A percentile compares a stretch with the other conserved stretches of the same genome.
phyloP scores from a whole-genome alignment of 805 yeast species.

The Candida methanosorbosa region DNA sequence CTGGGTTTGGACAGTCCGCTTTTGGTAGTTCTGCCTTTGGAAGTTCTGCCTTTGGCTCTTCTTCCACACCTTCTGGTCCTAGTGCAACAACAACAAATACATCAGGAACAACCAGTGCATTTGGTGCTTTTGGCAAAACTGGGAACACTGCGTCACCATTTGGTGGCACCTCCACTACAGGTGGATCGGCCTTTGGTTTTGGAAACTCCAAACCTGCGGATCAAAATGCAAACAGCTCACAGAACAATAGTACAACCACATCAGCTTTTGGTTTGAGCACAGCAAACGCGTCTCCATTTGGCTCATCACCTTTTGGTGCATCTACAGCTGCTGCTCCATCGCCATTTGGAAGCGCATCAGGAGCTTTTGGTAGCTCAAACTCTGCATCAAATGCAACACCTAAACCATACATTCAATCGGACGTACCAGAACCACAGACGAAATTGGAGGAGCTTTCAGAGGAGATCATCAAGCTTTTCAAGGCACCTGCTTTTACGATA shows the following conservation, averaged over 20 bases:
- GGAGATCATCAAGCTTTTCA: conserved; percentile 37
- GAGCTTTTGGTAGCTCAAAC: conserved; percentile 4
- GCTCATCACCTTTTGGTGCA: too few species aligned
- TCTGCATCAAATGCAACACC: conserved; percentile 4
- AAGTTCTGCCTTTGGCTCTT: conserved; percentile 3
- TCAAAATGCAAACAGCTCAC: too few species aligned
- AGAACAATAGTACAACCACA: too few species aligned
- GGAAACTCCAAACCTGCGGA: too few species aligned
- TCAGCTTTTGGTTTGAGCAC: not conserved
- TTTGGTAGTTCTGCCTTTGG: not conserved
- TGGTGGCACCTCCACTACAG: conserved; percentile 11
- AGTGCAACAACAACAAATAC: conserved; percentile 13
- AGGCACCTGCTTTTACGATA: conserved; percentile 36
- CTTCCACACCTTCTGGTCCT: conserved; percentile 11
- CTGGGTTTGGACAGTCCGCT: not conserved
- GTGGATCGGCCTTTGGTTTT: conserved; percentile 10
- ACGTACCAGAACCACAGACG: conserved; percentile 14
- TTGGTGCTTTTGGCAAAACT: conserved; percentile 6
- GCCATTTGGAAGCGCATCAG: conserved; percentile 7
- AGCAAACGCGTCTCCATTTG: not conserved
- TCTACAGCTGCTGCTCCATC: conserved; percentile 5
- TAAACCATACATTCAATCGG: conserved; percentile 12
- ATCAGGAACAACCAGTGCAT: conserved; percentile 5
- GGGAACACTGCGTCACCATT: conserved; percentile 4
- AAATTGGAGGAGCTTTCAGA: conserved; percentile 32